Evolutionary conservation across 75 land plant genomes (phyloP), one percentile per base, ranked within the genome.

Genomic region (Sequoia sempervirens): DNA sequence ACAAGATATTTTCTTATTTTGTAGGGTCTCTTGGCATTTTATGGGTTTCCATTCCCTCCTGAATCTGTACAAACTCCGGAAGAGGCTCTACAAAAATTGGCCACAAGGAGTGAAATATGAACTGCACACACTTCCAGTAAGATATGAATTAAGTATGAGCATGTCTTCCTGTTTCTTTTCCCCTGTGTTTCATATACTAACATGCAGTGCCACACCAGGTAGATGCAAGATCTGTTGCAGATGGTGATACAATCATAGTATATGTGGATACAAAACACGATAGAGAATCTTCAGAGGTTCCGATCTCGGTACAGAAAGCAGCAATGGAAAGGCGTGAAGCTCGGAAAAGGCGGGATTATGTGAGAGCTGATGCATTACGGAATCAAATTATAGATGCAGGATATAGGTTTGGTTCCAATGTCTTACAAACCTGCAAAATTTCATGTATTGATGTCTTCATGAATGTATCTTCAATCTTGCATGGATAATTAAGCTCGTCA

Each of bases 181-280:
- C 79, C 20, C 1, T 8, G 23, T 50, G 32, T 81, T 56, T 81
- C 66, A 32, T 28, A 17, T 54, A 81, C 36, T 81, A 76, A 32
- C n/a, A 23, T 50, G 32, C 36, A 34, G 0, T 34, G 36, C 38
- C 68, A 47, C 58, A 53, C 10, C 76, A 96, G 98, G 91, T 95
- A 32, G 94, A 95, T 83, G 91, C 84, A 2, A 92, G 85, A 75
- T 90, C 89, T 50, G 92, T 93, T 41, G 90, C 92, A 70, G 99
- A 96, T 85, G 99, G 99, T 5, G 99, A 96, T 87, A 95, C 95
- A 7, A 68, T 96, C 10, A 95, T 91, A 0, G 94, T 95, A 7
- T 96, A 90, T 81, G 97, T 96, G 5, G 95, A 95, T 83, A 84
- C 91, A 0, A 66, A 69, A 20, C 84, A 89, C 64, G 82, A 95